These are phyloP conservation scores for Arabis alpina DNA, from an alignment of 345 rosid genomes.

Conservation along the genomic window DNA sequence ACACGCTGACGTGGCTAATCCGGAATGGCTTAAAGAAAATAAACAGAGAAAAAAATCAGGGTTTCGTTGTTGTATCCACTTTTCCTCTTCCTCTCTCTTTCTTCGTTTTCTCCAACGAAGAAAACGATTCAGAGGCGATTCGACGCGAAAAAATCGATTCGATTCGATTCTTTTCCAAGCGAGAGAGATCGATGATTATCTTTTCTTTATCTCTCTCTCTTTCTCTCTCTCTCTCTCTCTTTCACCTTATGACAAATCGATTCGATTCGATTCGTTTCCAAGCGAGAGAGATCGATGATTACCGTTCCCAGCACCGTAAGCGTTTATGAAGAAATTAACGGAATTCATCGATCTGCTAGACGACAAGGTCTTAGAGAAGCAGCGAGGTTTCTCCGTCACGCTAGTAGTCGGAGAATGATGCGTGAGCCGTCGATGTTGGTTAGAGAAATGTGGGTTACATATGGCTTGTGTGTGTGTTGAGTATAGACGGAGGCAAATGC, in stretches of 20 bases:
- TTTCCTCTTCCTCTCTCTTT: no score
- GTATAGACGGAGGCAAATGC: slow-evolving; percentile 61
- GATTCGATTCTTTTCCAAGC: no score
- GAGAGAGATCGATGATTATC: no score
- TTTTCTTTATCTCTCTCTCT: neutral
- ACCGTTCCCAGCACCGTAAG: slow-evolving; percentile 17
- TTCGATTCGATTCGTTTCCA: no score
- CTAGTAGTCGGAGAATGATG: slow-evolving; percentile 94
- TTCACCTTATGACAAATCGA: neutral
- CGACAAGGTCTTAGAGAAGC: slow-evolving; percentile 76
- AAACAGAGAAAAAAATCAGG: no score
- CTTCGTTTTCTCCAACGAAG: no score
- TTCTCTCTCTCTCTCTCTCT: neutral
- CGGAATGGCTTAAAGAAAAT: no score
- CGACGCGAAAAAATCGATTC: no score
- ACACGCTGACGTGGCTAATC: no score
- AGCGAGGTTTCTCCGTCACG: slow-evolving; percentile 79
- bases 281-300: no score
- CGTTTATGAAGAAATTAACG: slow-evolving; percentile 17
- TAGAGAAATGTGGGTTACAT: slow-evolving; percentile 60
- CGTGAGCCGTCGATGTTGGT: slow-evolving; percentile 45
- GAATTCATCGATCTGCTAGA: slow-evolving; percentile 51
- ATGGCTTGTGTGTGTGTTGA: slow-evolving; percentile 74
- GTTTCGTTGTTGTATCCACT: no score
- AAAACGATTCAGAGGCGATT: no score